Conservation (phyloP, 2,329 filamentous ascomycete species). For the Juglanconis oblonga region DNA sequence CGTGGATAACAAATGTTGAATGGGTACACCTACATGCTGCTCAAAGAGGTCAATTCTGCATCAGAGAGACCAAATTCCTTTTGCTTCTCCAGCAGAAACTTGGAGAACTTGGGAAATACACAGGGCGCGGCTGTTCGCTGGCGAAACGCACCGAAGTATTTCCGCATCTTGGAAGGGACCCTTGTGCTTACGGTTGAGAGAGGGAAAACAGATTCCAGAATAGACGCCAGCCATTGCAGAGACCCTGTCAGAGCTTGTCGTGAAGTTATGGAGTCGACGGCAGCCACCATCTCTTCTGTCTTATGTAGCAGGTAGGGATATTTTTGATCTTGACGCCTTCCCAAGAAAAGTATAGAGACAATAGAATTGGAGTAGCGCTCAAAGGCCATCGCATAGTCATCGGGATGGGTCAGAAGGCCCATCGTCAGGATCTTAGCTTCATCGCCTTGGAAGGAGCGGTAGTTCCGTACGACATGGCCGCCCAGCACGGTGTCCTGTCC, state of each 20-base stretch:
- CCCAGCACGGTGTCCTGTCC: no score
- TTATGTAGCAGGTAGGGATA: conserved; percentile 1
- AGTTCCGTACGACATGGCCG: not conserved
- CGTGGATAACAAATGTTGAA: no score
- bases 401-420: not conserved
- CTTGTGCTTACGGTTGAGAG: no score
- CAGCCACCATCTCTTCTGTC: not conserved
- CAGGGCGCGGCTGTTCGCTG: no score
- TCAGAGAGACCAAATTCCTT: no score
- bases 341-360: conserved; percentile 1
- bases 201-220: no score
- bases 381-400: not conserved
- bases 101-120: no score
- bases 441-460: conserved; percentile 2
- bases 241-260: not conserved
- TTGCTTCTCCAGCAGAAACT: no score
- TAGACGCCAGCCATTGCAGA: not conserved
- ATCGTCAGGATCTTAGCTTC: conserved; percentile 5
- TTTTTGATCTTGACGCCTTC: not conserved
- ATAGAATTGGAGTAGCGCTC: conserved; percentile 3
- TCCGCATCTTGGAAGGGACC: no score
- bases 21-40: no score
- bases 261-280: not conserved
- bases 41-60: no score
- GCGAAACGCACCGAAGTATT: no score